These are phyloP conservation scores for Hypoxylon sp. DNA, from an alignment of 2,329 filamentous ascomycete species.

Conservation along the genomic window DNA sequence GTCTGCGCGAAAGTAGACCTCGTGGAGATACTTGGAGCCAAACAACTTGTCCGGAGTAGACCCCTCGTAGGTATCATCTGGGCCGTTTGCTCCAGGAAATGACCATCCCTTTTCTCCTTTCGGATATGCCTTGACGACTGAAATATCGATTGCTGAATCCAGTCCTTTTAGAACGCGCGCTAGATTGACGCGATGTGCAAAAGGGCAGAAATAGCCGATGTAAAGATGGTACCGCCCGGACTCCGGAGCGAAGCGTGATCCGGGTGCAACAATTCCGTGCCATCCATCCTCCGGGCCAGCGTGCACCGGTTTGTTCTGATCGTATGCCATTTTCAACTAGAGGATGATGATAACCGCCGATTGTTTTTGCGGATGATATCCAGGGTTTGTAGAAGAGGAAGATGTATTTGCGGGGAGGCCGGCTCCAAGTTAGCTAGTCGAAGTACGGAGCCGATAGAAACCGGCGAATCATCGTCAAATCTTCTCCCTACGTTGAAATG, in stretches of 20 bases:
- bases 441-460: neutral
- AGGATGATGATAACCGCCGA: neutral
- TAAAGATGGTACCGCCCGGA: conserved; percentile 40
- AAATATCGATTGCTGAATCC: conserved; percentile 61
- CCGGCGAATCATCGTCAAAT: neutral
- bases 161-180: conserved; percentile 67
- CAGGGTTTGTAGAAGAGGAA: neutral
- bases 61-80: conserved; percentile 61
- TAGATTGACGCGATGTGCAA: conserved; percentile 68
- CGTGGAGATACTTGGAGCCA: conserved; percentile 64
- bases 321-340: conserved; percentile 10
- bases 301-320: conserved; percentile 34
- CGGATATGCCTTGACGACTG: conserved; percentile 70
- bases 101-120: conserved; percentile 71
- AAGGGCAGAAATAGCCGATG: conserved; percentile 69
- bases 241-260: conserved; percentile 37
- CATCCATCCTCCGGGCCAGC: conserved; percentile 39
- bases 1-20: conserved; percentile 70
- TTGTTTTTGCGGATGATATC: neutral
- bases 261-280: conserved; percentile 39
- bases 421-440: neutral
- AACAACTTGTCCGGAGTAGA: conserved; percentile 69
- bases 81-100: conserved; percentile 57
- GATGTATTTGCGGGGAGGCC: conserved; percentile 2
- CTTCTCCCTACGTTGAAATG: neutral